phyloP scores from a whole-genome alignment of 352 stramenopile genomes.

The Phytophthora constricta region DNA sequence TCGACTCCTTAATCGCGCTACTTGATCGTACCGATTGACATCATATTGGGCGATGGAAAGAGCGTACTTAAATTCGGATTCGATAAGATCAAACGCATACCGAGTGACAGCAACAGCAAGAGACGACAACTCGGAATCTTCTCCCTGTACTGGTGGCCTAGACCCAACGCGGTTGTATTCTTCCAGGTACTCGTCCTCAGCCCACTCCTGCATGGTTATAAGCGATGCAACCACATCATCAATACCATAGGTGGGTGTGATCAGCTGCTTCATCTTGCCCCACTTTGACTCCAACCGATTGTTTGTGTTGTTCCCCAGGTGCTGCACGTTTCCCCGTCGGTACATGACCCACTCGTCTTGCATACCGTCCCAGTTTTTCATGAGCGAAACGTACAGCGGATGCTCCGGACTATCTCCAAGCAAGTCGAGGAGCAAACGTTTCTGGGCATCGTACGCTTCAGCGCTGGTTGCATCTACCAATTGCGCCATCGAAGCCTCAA shows the following conservation, averaged over 20 bases:
- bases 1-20: too few relatives aligned
- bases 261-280: slow-evolving; percentile 11
- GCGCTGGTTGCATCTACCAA: slow-evolving; percentile 4
- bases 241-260: slow-evolving; percentile 3
- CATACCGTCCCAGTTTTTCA: slow-evolving; percentile 14
- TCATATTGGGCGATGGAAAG: too few relatives aligned
- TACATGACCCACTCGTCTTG: slow-evolving; percentile 16
- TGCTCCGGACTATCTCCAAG: not conserved
- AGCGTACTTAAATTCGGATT: too few relatives aligned
- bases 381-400: slow-evolving; percentile 10
- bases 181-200: slow-evolving; percentile 7
- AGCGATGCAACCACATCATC: slow-evolving; percentile 12
- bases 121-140: slow-evolving; percentile 4
- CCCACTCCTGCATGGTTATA: slow-evolving; percentile 11
- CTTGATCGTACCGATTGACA: too few relatives aligned
- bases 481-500: slow-evolving; percentile 6
- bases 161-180: slow-evolving; percentile 9
- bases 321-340: slow-evolving; percentile 6
- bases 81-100: too few relatives aligned
- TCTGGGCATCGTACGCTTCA: slow-evolving; percentile 1
- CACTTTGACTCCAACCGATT: slow-evolving; percentile 19
- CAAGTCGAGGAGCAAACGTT: not conserved
- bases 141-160: not conserved
- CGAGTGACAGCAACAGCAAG: not conserved
- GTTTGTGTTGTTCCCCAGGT: slow-evolving; percentile 21